Base-by-base conservation (phyloP, 2,329 filamentous ascomycete genomes). In the Gyromitra esculenta region DNA sequence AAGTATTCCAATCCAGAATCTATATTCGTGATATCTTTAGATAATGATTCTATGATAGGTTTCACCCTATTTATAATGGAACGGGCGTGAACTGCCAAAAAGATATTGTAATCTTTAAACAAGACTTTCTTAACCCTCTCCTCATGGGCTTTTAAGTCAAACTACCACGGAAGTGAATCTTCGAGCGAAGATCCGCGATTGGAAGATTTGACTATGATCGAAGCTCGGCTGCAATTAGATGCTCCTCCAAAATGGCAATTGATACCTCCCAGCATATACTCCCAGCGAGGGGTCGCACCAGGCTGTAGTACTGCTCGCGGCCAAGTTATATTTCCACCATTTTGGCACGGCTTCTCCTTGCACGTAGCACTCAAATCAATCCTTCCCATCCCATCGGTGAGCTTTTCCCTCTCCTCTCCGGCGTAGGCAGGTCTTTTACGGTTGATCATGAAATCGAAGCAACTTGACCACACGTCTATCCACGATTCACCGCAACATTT, bases 401-500 rank as follows among this genome's bases (percentile, higher is more conserved):
- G 3, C 8, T 52, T 54, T 35, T 54, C 18, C 21, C 35, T 50
- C 31, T 66, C 13, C 31, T 41, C n/a, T 1, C 2, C 45, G 9
- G 5, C 39, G 31, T 52, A 54, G 1, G 45, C 37, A n/a, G 39
- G 11, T 8, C 66, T 54, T 18, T 52, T 50, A 52, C 50, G 41
- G 1, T n/a, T 21, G 7, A 79, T 48, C 72, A 69, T 13, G 21
- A 79, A 25, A 56, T 79, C 78, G 45, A 79, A 77, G 48, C 78
- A 79, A 9, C 76, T 76, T n/a, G 73, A 52, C 35, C 65, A 78
- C 1, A 45, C 37, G 13, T 73, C 45, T 2, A 35, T 63, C 70
- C 64, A 78, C 1, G 45, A 37, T 13, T 41, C 56, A 43, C 74
- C 52, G 45, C 69, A 65, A 41, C 65, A 70, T 45, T 57, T 25